These are phyloP conservation scores for Xerocomellus chrysenteron DNA, from an alignment of 768 basidiomycete species.

Conservation along the genomic window DNA sequence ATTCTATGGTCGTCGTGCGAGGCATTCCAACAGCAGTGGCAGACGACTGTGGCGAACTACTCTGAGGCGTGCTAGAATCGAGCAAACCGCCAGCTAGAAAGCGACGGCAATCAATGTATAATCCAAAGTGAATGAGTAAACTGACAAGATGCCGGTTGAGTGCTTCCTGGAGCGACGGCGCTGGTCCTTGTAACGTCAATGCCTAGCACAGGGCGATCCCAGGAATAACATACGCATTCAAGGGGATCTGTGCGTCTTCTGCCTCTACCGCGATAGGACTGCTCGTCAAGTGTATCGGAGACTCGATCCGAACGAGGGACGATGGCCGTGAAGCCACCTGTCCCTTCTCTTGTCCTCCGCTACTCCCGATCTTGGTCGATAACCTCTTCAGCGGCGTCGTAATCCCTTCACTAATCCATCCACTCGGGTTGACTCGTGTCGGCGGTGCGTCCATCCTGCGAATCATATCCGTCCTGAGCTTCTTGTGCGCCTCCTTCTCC, in stretches of 20 bases:
- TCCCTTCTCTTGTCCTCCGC: constrained; percentile 3
- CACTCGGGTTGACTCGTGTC: constrained; percentile 70
- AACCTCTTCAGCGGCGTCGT: constrained; percentile 25
- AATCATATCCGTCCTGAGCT: constrained; percentile 72
- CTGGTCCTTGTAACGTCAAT: constrained; percentile 28
- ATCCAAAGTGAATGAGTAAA: neutral
- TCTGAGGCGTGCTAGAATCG: constrained; percentile 1
- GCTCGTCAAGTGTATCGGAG: neutral
- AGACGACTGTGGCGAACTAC: constrained; percentile 2
- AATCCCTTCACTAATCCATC: constrained; percentile 57
- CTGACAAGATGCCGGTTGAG: constrained; percentile 9
- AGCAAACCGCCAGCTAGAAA: constrained; percentile 11
- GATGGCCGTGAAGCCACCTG: neutral
- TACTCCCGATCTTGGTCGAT: constrained; percentile 3
- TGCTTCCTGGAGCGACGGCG: constrained; percentile 23
- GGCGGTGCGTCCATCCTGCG: constrained; percentile 67
- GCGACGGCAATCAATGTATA: neutral
- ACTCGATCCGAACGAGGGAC: constrained; percentile 1
- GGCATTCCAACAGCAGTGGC: constrained; percentile 25
- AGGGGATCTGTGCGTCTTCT: neutral
- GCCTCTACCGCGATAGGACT: neutral
- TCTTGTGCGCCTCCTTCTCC: constrained; percentile 28
- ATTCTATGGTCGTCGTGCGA: constrained; percentile 52
- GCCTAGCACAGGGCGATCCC: neutral
- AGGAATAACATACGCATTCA: constrained; percentile 10